Evolutionary conservation across 495 filamentous ascomycete species (phyloP).

Genomic region (Podospora pseudopauciseta): DNA sequence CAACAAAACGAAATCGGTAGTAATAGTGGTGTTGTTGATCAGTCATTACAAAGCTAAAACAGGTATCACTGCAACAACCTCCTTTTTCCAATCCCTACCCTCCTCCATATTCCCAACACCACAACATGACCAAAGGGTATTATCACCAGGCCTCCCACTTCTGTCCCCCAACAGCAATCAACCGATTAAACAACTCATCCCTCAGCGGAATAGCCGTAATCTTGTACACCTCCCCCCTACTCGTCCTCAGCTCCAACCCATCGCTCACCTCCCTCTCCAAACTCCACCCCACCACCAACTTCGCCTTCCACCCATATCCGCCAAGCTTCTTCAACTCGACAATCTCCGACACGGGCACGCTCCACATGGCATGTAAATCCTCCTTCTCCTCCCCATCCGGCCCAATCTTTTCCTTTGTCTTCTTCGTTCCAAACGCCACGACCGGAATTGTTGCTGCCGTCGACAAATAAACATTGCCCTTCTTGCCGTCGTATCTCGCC

Average conservation of each 20-base stretch:
- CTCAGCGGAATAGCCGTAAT: conserved; percentile 71
- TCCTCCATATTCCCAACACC: too few species aligned
- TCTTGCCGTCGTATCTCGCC: conserved; percentile 64
- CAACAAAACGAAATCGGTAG: too few species aligned
- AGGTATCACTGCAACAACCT: too few species aligned
- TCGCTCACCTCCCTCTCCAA: conserved; percentile 72
- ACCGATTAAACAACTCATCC: conserved; percentile 81
- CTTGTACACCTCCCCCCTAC: conserved; percentile 50
- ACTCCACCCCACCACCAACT: conserved; percentile 79
- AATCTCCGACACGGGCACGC: conserved; percentile 49
- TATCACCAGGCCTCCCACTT: conserved; percentile 77
- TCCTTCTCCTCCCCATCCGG: conserved; percentile 40
- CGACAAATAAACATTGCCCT: conserved; percentile 67
- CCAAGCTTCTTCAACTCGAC: conserved; percentile 75
- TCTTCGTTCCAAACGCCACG: conserved; percentile 54
- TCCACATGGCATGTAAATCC: conserved; percentile 55
- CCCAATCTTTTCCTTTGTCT: conserved; percentile 40
- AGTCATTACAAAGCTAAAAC: too few species aligned
- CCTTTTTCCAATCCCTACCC: too few species aligned
- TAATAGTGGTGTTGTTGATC: too few species aligned
- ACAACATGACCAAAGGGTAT: too few species aligned
- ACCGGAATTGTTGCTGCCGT: conserved; percentile 57
- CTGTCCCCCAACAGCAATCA: conserved; percentile 78
- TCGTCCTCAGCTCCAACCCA: conserved; percentile 66
- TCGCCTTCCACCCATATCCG: conserved; percentile 85